These are phyloP conservation scores for Filobasidium uniguttulatum DNA, from an alignment of 1,284 basidiomycete species.

Conservation along the genomic window DNA sequence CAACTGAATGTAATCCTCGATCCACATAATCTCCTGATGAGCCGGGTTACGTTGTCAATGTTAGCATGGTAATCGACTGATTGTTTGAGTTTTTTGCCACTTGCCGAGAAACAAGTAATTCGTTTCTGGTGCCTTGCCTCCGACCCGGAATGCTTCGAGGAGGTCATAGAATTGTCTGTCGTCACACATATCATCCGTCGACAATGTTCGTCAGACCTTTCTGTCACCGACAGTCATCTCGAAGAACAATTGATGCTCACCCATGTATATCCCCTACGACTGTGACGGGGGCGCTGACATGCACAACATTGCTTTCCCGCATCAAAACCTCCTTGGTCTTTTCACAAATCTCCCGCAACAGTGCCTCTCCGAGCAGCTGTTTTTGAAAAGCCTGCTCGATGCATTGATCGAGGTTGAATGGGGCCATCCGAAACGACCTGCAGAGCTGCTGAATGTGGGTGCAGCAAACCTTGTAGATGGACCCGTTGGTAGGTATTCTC, in stretches of 20 bases:
- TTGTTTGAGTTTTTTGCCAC: slow-evolving; percentile 28
- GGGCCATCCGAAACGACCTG: slow-evolving; percentile 57
- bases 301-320: slow-evolving; percentile 97
- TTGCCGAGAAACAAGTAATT: slow-evolving; percentile 93
- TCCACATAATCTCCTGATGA: slow-evolving; percentile 91
- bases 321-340: slow-evolving; percentile 98
- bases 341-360: slow-evolving; percentile 91
- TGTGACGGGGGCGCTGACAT: slow-evolving; percentile 93
- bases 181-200: slow-evolving; percentile 23
- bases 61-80: background rate
- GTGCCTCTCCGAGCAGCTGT: slow-evolving; percentile 80
- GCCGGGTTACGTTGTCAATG: too few relatives aligned
- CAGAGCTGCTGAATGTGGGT: too few relatives aligned
- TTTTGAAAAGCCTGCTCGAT: slow-evolving; percentile 80
- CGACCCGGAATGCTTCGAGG: slow-evolving; percentile 97
- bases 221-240: background rate
- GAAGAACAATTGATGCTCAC: slow-evolving; percentile 44
- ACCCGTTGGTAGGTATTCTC: too few relatives aligned
- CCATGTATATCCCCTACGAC: slow-evolving; percentile 99
- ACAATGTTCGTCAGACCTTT: background rate
- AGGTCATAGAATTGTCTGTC: slow-evolving; percentile 95
- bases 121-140: slow-evolving; percentile 87
- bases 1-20: slow-evolving; percentile 91
- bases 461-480: too few relatives aligned
- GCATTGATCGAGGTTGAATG: slow-evolving; percentile 89